phyloP scores from a whole-genome alignment of 331 rosid genomes.

The Malus hybrid region DNA sequence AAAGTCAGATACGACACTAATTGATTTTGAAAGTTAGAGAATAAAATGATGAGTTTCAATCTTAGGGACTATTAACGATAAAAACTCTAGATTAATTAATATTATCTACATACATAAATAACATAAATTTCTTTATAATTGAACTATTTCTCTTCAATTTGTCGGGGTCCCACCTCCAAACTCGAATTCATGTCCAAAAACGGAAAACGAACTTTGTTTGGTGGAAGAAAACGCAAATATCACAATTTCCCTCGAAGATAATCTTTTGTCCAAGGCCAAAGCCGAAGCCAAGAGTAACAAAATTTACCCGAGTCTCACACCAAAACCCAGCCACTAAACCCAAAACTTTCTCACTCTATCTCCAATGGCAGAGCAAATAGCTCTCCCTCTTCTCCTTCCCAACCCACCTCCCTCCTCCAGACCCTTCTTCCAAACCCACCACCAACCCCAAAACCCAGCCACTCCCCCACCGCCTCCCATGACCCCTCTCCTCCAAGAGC shows the following conservation, averaged over 20 bases:
- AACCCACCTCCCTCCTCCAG: slow-evolving; percentile 37
- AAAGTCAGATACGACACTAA: too few relatives aligned
- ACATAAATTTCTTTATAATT: too few relatives aligned
- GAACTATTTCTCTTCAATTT: too few relatives aligned
- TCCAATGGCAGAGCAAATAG: slow-evolving; percentile 42
- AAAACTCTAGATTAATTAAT: too few relatives aligned
- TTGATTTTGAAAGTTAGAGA: too few relatives aligned
- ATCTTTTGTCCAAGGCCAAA: neutral
- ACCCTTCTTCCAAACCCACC: slow-evolving; percentile 28
- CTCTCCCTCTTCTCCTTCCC: slow-evolving; percentile 54
- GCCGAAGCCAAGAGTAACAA: too few relatives aligned
- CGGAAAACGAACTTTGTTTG: neutral
- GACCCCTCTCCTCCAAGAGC: slow-evolving; percentile 36
- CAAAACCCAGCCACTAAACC: neutral
- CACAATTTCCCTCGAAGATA: neutral
- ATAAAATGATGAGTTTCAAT: too few relatives aligned
- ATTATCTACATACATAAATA: too few relatives aligned
- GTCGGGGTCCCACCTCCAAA: too few relatives aligned
- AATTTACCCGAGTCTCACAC: neutral
- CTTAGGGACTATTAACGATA: accelerated
- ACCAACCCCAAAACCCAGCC: slow-evolving; percentile 15
- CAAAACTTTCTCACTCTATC: neutral
- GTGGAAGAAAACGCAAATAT: neutral
- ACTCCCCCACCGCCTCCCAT: slow-evolving; percentile 19
- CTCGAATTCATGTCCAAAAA: neutral